A percentile compares a stretch with the other conserved stretches of the same genome.
phyloP scores from a whole-genome alignment of 257 asterid genomes.

The Nicotiana paniculata region DNA sequence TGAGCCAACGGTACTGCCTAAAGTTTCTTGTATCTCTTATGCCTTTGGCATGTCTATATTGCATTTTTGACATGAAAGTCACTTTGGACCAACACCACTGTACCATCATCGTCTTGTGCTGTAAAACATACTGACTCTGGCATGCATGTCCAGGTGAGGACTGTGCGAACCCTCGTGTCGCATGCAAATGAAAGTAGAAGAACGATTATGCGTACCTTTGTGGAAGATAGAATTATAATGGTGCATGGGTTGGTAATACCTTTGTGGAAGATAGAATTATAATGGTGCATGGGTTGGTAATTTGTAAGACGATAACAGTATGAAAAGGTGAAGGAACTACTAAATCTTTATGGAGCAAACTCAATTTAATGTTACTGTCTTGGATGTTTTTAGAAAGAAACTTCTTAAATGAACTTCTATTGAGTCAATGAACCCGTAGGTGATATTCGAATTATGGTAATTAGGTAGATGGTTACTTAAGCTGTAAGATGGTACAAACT shows the following conservation, averaged over 20 bases:
- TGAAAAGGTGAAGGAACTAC: not conserved
- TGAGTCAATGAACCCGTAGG: not conserved
- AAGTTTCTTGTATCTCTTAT: not conserved
- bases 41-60: not conserved
- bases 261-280: not conserved
- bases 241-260: not conserved
- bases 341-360: not conserved
- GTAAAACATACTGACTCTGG: not conserved
- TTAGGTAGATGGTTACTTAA: not conserved
- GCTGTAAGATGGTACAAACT: not conserved
- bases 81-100: not conserved
- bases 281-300: not conserved
- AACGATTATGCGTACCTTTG: not conserved
- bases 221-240: too few relatives aligned
- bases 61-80: not conserved
- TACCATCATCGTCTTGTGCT: not conserved
- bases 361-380: not conserved
- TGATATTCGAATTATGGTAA: not conserved
- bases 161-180: not conserved
- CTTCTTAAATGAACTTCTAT: not conserved
- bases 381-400: not conserved
- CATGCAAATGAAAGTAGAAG: not conserved
- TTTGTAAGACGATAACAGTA: not conserved
- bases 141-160: not conserved
- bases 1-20: not conserved